Percentiles rank a stretch among this genome's conserved stretches.
Evolutionary conservation across 1,139 yeast genomes (phyloP).

Genomic region (Magnusiomyces sp.): DNA sequence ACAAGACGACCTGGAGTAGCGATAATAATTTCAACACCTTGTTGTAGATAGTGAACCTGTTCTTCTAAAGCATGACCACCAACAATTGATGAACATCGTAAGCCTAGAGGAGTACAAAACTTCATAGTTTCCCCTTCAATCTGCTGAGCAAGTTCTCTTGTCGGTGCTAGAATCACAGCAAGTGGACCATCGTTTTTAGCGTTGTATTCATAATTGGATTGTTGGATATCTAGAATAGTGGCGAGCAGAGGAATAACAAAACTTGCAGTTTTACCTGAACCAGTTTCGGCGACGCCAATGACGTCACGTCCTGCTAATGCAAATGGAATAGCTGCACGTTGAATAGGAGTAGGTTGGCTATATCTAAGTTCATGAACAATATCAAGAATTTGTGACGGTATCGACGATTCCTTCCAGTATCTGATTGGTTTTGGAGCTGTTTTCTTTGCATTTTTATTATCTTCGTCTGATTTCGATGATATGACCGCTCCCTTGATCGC

Average conservation of each 20-base stretch:
- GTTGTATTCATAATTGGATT: conserved; percentile 32
- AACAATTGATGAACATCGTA: conserved; percentile 58
- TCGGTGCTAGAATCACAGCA: conserved; percentile 73
- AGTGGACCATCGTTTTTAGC: conserved; percentile 51
- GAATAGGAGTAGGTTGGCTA: conserved; percentile 75
- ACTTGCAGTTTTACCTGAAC: conserved; percentile 89
- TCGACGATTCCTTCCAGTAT: conserved; percentile 56
- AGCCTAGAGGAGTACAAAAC: conserved; percentile 39
- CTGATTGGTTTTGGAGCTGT: conserved; percentile 54
- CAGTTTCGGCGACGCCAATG: conserved; percentile 92
- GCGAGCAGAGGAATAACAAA: conserved; percentile 67
- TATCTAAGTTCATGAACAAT: conserved; percentile 40
- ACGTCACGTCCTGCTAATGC: conserved; percentile 55
- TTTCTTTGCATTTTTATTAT: no score
- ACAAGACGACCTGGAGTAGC: conserved; percentile 91
- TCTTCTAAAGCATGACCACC: conserved; percentile 88
- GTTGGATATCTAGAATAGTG: conserved; percentile 44
- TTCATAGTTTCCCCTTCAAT: conserved; percentile 58
- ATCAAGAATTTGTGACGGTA: conserved; percentile 40
- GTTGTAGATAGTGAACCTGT: conserved; percentile 49
- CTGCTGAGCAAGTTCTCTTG: conserved; percentile 89
- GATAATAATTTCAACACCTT: conserved; percentile 73
- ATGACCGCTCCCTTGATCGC: conserved; percentile 50
- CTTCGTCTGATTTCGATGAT: no score
- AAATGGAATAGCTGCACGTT: conserved; percentile 77